Base-by-base conservation (phyloP, 768 basidiomycete genomes). In the Leccinum incarnatum region DNA sequence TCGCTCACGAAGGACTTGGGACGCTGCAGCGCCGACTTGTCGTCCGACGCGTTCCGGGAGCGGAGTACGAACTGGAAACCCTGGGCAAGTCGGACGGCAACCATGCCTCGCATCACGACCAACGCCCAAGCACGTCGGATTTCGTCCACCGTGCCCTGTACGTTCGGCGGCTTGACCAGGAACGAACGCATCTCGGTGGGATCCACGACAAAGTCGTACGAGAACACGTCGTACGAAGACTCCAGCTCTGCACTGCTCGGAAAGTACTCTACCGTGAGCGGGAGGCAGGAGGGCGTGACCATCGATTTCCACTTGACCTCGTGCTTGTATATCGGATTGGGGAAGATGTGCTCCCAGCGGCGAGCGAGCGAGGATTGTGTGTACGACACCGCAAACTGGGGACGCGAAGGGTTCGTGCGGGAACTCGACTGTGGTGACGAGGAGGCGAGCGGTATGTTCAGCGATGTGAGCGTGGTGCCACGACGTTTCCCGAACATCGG, bases 241-340 rank as follows among this genome's bases (percentile, higher is more conserved):
- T 92, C 87, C 7, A 94, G 78, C 69, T 95, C 90, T 23, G 85
- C 76, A 19, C 78, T 78, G 10, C 85, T 82, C 0, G 96, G 95
- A 63, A 96, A 87, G 67, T 93, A 85, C 67, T 96, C 95, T 12
- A 91, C 88, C 0, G 95, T 95, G 53, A 98, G 80, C 6, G 96
- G 96, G 2, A 98, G 81, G 66, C 92, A 95, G 11, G 86, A 83
- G 0, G 95, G 95, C 0, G 91, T 89, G 53, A 87, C 81, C 69
- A 95, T 86, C 10, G 87, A 87, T 62, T 83, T 85, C 96, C 96
- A 98, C 70, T 98, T 97, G 72, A 95, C 82, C 48, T 95, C 88
- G 60, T 94, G 86, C 70, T 93, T 89, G 69, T 84, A 88, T 25
- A 82, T 71, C 7, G 86, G 83, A 17, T 81, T 80, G 0, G 93